Conservation (phyloP, 2,329 filamentous ascomycete species). For the Nigrospora osmanthi region DNA sequence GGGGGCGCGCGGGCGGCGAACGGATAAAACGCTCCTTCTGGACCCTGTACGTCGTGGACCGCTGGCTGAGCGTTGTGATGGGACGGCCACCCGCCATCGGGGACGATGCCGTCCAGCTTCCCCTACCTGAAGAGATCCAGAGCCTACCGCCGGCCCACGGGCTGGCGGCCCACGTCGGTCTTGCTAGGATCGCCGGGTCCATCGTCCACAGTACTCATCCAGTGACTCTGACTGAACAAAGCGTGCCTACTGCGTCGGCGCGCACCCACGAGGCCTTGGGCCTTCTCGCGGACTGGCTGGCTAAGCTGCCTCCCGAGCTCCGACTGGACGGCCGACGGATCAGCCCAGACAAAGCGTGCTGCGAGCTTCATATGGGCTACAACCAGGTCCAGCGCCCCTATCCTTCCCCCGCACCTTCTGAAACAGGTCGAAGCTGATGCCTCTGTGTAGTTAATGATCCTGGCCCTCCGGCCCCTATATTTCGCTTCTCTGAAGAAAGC, state of each 20-base stretch:
- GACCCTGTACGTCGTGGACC: conserved; percentile 43
- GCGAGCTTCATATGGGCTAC: conserved; percentile 39
- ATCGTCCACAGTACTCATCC: conserved; percentile 40
- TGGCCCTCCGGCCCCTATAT: conserved; percentile 39
- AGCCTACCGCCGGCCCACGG: conserved; percentile 34
- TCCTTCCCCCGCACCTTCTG: background rate
- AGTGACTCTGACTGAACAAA: conserved; percentile 22
- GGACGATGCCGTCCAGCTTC: conserved; percentile 38
- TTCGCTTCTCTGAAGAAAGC: conserved; percentile 38
- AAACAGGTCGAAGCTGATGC: no score
- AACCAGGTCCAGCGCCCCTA: conserved; percentile 26
- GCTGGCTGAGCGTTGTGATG: conserved; percentile 40
- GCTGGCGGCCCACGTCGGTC: conserved; percentile 35
- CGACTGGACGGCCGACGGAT: conserved; percentile 25
- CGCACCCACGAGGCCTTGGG: conserved; percentile 30
- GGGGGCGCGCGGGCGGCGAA: conserved; percentile 32
- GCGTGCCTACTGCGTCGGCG: conserved; percentile 14
- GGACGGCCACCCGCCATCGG: conserved; percentile 37
- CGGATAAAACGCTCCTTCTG: conserved; percentile 39
- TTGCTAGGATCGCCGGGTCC: conserved; percentile 38
- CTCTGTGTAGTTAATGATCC: conserved; percentile 33
- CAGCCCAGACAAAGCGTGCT: conserved; percentile 32
- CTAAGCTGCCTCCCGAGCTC: conserved; percentile 27
- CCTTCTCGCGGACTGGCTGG: conserved; percentile 33
- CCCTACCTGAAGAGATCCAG: conserved; percentile 29